Evolutionary conservation across 306 rosid genomes (phyloP).

Genomic region (Prunus padus): DNA sequence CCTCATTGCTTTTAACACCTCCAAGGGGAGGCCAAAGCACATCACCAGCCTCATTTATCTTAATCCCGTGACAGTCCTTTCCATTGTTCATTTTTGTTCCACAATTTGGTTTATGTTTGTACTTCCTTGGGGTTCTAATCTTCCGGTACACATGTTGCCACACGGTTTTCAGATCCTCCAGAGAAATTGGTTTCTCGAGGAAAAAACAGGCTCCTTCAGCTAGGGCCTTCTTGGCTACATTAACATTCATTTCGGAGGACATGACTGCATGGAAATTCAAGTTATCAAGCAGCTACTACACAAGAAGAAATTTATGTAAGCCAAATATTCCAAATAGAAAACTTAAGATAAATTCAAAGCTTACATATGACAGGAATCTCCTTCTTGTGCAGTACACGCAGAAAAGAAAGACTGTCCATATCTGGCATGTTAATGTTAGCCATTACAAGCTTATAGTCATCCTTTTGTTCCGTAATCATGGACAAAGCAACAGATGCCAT

Average conservation of each 20-base stretch:
- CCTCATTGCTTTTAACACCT: background rate
- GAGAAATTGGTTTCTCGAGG: slow-evolving; percentile 45
- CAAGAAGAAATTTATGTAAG: slow-evolving; percentile 1
- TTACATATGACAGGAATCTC: slow-evolving; percentile 48
- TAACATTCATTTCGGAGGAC: slow-evolving; percentile 13
- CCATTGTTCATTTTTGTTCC: background rate
- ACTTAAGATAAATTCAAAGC: background rate
- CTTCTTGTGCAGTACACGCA: slow-evolving; percentile 13
- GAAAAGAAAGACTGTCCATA: slow-evolving; percentile 21
- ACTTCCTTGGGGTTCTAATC: background rate
- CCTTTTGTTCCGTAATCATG: slow-evolving; percentile 30
- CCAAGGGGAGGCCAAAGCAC: background rate
- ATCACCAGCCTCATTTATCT: background rate
- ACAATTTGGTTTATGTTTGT: background rate
- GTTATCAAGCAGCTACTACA: background rate
- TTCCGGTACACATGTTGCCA: slow-evolving; percentile 42
- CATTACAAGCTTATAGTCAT: slow-evolving; percentile 40
- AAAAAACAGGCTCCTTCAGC: slow-evolving; percentile 35
- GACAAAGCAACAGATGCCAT: slow-evolving; percentile 44
- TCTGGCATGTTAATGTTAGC: slow-evolving; percentile 42
- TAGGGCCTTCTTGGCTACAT: slow-evolving; percentile 25
- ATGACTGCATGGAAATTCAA: slow-evolving; percentile 29
- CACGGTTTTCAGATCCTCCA: slow-evolving; percentile 35
- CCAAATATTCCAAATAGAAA: background rate
- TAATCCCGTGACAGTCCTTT: slow-evolving; percentile 1